A percentile compares a stretch with the other conserved stretches of the same genome.
These are phyloP conservation scores for Aspergillus nidulans DNA, from an alignment of 495 filamentous ascomycete species.

Conservation along the genomic window DNA sequence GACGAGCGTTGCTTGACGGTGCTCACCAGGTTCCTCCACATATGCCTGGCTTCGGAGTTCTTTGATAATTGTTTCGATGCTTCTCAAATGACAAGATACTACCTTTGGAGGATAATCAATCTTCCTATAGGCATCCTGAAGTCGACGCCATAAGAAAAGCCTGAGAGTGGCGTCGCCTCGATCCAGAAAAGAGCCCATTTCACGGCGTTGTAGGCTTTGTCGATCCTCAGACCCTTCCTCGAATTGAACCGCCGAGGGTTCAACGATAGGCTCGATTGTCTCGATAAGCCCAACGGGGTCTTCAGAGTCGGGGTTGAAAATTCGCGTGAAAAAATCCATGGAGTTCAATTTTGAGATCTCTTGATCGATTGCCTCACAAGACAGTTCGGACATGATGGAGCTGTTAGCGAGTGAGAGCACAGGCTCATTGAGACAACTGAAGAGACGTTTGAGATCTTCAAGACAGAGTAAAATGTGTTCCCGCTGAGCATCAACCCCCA, in stretches of 20 bases:
- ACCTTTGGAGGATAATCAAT: constrained; percentile 83
- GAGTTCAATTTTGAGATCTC: constrained; percentile 90
- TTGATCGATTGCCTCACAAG: constrained; percentile 70
- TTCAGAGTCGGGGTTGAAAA: constrained; percentile 63
- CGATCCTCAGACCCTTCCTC: constrained; percentile 16
- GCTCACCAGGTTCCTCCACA: constrained; percentile 51
- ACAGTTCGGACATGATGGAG: constrained; percentile 83
- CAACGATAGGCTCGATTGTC: constrained; percentile 85
- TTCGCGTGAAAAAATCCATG: constrained; percentile 88
- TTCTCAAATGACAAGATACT: constrained; percentile 77
- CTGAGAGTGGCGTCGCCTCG: constrained; percentile 74
- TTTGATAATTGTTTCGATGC: constrained; percentile 72
- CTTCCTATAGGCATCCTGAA: constrained; percentile 78
- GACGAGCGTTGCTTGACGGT: constrained; percentile 64
- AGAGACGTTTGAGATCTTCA: constrained; percentile 57
- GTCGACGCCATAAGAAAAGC: constrained; percentile 79
- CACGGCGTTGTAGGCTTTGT: constrained; percentile 44
- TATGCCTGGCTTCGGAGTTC: constrained; percentile 67
- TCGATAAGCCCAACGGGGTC: constrained; percentile 82
- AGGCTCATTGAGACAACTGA: constrained; percentile 36
- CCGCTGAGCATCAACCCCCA: constrained; percentile 61
- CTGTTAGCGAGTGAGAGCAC: constrained; percentile 77
- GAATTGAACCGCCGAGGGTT: constrained; percentile 57
- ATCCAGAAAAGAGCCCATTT: constrained; percentile 80
- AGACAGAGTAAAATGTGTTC: constrained; percentile 80